Base-by-base conservation (phyloP, 2,329 filamentous ascomycete genomes). In the Fusarium sp. region DNA sequence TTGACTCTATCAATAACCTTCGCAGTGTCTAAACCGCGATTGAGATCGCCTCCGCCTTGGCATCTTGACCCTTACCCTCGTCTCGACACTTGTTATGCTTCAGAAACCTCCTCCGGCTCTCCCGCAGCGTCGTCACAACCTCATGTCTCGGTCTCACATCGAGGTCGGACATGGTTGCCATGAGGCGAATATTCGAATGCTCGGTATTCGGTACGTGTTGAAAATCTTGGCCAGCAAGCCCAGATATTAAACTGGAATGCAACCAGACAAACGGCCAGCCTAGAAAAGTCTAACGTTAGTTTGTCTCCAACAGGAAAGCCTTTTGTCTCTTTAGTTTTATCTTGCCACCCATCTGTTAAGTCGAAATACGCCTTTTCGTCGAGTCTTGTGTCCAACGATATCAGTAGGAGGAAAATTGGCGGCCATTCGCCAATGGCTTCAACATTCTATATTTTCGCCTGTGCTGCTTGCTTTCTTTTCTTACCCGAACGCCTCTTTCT, bases 141-240 rank as follows among this genome's bases (percentile, higher is more conserved):
- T 28, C 35, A 59, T 46, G 35, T 22, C 44, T 28, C 9, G 26
- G 54, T 61, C 39, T 60, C 35, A 48, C 22, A 32, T 24, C 20
- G 13, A 33, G 4, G 15, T 13, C 40, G 20, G 28, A 20, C 47
- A 53, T 28, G 6, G 47, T 17, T 22, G 40, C 33, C 58, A 45
- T 63, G 17, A 35, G 24, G 15, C 14, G 37, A 40, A n/a, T 24
- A n/a, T 13, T 20, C 30, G 24, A 48, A 4, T 37, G 8, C 33
- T 64, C 41, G 45, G 61, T 64, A 52, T 46, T 52, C 46, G 61
- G 59, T 51, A 52, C 46, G 24, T 62, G 41, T 20, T 44, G 40
- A 22, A 37, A 44, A 44, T 50, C 22, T 28, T 62, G 33, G 39
- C 53, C 56, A 62, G 19, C 56, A 60, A 62, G 65, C 48, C 47